Conservation (phyloP, 495 filamentous ascomycete genomes). For the Podospora bellae-mahoneyi region DNA sequence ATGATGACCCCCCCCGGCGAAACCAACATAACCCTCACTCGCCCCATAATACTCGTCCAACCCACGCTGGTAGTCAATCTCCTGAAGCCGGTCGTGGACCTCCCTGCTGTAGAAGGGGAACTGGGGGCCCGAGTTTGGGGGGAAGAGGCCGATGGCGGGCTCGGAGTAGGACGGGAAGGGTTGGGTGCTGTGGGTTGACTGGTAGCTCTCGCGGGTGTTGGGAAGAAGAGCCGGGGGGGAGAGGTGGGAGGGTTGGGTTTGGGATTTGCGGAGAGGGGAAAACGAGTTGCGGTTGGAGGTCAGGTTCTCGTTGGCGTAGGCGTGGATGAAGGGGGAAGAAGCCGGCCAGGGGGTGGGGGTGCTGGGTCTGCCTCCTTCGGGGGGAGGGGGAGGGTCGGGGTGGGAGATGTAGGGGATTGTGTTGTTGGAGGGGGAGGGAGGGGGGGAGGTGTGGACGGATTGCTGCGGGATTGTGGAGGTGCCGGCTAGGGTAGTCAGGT, state of each 20-base stretch:
- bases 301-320: neutral
- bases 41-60: neutral
- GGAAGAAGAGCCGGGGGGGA: neutral
- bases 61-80: neutral
- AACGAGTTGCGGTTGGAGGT: neutral
- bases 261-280: neutral
- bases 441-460: neutral
- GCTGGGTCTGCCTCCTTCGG: neutral
- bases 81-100: neutral
- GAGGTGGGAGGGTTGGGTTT: neutral
- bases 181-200: neutral
- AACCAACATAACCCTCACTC: too few species aligned
- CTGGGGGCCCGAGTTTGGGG: neutral
- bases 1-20: too few species aligned
- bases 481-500: neutral
- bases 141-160: neutral
- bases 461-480: neutral
- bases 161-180: neutral
- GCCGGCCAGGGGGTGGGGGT: neutral
- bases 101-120: neutral
- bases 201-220: neutral
- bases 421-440: neutral
- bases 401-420: neutral
- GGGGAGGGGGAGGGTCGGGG: neutral
- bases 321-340: neutral